phyloP scores from a whole-genome alignment of 768 basidiomycete genomes.

The Kockovaella imperatae region DNA sequence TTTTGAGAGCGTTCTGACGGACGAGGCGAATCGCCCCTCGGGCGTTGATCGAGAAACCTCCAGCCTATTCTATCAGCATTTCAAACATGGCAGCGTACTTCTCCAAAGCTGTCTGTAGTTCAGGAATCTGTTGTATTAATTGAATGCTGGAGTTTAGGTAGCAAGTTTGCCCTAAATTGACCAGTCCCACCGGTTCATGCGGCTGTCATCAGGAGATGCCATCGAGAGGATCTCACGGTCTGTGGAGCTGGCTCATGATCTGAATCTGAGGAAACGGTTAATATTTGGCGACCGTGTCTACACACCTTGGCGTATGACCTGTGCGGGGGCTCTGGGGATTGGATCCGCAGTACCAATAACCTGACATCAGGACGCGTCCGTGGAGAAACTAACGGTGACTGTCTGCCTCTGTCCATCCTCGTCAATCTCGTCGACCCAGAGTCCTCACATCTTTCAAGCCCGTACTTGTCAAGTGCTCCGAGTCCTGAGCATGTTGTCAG shows the following conservation, averaged over 20 bases:
- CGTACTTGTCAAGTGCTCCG: conserved; percentile 76
- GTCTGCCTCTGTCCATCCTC: conserved; percentile 61
- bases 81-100: background rate
- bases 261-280: conserved; percentile 54
- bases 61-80: background rate
- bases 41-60: background rate
- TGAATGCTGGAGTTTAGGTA: conserved; percentile 97
- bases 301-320: conserved; percentile 67
- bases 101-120: background rate
- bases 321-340: conserved; percentile 75
- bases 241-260: conserved; percentile 69
- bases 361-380: conserved; percentile 9
- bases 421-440: background rate
- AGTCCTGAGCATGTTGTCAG: conserved; percentile 54
- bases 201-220: conserved; percentile 10
- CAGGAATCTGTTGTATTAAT: conserved; percentile 69
- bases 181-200: conserved; percentile 29
- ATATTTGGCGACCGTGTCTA: background rate
- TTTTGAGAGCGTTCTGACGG: too few species aligned
- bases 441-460: conserved; percentile 63
- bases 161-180: conserved; percentile 78
- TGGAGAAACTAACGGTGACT: conserved; percentile 54
- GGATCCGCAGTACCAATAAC: conserved; percentile 88
- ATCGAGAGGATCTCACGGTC: conserved; percentile 52
- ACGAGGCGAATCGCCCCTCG: conserved; percentile 12